Evolutionary conservation across 148 eudicot species (phyloP), one percentile per base, ranked within the genome.

Genomic region (Persicaria tinctoria): DNA sequence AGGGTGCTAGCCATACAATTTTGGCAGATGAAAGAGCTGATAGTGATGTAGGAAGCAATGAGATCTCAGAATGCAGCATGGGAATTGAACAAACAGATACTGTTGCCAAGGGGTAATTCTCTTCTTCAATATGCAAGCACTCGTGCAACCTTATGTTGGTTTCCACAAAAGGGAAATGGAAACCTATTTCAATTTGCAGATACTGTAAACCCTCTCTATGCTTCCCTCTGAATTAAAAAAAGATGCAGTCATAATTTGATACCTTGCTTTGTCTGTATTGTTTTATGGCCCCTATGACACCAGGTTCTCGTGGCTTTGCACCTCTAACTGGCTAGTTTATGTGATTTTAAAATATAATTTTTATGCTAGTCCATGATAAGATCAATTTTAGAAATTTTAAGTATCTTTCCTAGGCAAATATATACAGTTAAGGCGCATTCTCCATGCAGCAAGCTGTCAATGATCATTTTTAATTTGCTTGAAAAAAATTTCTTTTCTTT

Each of bases 31-130:
- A 74, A 76, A 66, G 45, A 75, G 46, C 60, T 75, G 78, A 77
- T 14, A 77, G 50, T 72, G 63, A 47, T 72, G 74, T 72, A 63
- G 73, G 45, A 55, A 76, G 71, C 50, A 76, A 47, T 51, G 82
- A 80, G 56, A 53, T 78, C 13, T 77, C 68, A 16, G 76, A 73
- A 76, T 68, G 72, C 38, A 62, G 78, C 47, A 51, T 80, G 75
- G 44, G 46, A 73, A 48, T 53, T 54, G 66, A 60, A 20, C 66
- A 60, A 60, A 60, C 41, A 20, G 66, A 60, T 3, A 20, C 10
- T 60, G 41, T 60, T 60, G 32, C 66, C 66, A 60, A 10, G 66
- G 66, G 66, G 66, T 60, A 60, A 60, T 60, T 60, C 41, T 60
- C 66, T 60, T 59, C 66, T 20, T 20, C 66, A 60, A 23, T 23